Base-by-base conservation (phyloP, 2,329 filamentous ascomycete species). In the Hypoxylon sp. region DNA sequence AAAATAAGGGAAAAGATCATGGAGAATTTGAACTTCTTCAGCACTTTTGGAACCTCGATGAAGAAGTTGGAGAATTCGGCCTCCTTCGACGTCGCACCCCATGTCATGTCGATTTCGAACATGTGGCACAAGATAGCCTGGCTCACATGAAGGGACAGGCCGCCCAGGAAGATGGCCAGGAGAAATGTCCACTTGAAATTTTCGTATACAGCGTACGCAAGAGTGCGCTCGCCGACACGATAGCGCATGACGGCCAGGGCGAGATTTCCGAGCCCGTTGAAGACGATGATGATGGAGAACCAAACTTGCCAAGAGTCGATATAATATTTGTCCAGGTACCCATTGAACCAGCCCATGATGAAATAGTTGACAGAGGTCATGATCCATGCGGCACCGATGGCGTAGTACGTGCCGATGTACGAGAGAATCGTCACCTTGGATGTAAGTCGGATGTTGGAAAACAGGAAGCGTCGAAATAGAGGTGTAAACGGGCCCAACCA, bases 71-170 rank as follows among this genome's bases (percentile, higher is more conserved):
- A 87, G 65, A 88, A 86, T 63, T 91, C 87, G 38, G 83, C 83
- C 74, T 96, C 91, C 73, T 95, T 95, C 29, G 86, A 82, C 0
- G 91, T 95, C 1, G 90, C 85, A 40, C 90, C 90, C 90, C 90
- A 94, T 2, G 82, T 83, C 87, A 94, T 93, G 72, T 94, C 81
- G 67, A 93, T 84, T 73, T 89, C 84, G 68, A 94, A 89, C 82
- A 94, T 90, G 75, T 95, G 91, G 3, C 85, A 80, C 34, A 94
- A 73, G 23, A 96, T 76, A 1, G 90, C 90, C 69, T 92, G 87
- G 20, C 84, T 89, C 37, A 96, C 82, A 73, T 95, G 90, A 25
- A 95, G 80, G 1, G 86, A 89, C 38, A 94, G 78, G 27, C 90
- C 90, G 42, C 90, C 90, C 12, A 96, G 78, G 78, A 94, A 95